phyloP scores from a whole-genome alignment of 2,329 filamentous ascomycete genomes.

The Fusarium tricinctum region DNA sequence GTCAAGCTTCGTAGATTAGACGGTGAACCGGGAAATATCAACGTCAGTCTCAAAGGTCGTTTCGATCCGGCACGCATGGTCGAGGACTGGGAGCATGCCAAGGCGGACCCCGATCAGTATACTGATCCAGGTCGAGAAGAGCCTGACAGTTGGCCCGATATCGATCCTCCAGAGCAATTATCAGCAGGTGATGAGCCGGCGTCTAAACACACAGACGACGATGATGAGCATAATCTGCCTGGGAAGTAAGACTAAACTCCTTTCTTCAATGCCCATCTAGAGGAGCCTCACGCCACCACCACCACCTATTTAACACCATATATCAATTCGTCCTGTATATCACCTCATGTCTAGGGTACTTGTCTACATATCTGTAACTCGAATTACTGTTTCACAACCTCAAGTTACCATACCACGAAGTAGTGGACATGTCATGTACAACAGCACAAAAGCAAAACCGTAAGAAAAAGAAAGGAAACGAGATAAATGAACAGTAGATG shows the following conservation, averaged over 20 bases:
- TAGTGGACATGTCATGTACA: conserved; percentile 31
- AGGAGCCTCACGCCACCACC: background rate
- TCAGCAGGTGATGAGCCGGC: background rate
- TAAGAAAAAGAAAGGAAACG: background rate
- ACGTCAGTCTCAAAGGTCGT: conserved; percentile 43
- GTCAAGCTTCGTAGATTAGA: conserved; percentile 44
- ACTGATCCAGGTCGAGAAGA: background rate
- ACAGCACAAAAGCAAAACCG: conserved; percentile 19
- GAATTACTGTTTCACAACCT: background rate
- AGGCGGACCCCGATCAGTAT: background rate
- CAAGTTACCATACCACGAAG: conserved; percentile 4
- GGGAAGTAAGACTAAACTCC: background rate
- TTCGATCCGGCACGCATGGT: conserved; percentile 45
- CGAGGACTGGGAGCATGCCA: conserved; percentile 28
- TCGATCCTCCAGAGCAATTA: background rate
- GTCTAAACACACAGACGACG: background rate
- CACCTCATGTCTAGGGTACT: conserved; percentile 12
- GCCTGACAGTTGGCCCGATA: conserved; percentile 22
- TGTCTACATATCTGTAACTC: background rate
- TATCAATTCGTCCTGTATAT: conserved; percentile 30
- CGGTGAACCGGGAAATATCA: conserved; percentile 36
- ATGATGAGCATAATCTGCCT: background rate
- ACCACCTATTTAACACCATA: background rate
- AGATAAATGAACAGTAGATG: background rate
- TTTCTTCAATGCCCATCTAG: background rate